Evolutionary conservation across 495 filamentous ascomycete genomes (phyloP).

Genomic region (Ascodesmis nigricans): DNA sequence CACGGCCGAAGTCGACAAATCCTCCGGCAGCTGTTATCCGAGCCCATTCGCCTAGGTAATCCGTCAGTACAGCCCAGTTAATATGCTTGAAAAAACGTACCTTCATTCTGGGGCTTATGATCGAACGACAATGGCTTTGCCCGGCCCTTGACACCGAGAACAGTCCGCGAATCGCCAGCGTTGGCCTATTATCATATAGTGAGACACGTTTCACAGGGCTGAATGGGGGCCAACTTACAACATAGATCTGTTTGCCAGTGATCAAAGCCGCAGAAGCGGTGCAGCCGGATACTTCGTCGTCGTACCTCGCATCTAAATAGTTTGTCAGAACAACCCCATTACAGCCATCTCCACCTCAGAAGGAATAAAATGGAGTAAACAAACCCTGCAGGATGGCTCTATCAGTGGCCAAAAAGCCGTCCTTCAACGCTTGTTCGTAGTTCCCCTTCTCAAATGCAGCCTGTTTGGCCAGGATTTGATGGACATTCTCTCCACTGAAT

Average conservation of each 20-base stretch:
- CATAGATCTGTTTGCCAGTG: constrained; percentile 76
- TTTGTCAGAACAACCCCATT: constrained; percentile 11
- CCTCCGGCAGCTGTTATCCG: constrained; percentile 87
- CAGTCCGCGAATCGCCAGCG: constrained; percentile 83
- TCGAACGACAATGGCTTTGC: constrained; percentile 94
- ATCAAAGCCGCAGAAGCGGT: constrained; percentile 82
- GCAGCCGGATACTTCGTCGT: constrained; percentile 94
- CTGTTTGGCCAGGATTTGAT: constrained; percentile 85
- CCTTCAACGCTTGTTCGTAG: constrained; percentile 88
- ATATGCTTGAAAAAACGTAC: constrained; percentile 29
- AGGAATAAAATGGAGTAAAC: constrained; percentile 9
- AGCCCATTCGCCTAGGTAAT: constrained; percentile 66
- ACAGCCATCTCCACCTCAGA: constrained; percentile 8
- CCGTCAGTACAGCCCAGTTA: constrained; percentile 5
- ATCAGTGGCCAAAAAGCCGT: constrained; percentile 91
- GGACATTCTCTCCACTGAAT: constrained; percentile 79
- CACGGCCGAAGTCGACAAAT: constrained; percentile 94
- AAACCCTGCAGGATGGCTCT: constrained; percentile 84
- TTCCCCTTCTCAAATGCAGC: constrained; percentile 76
- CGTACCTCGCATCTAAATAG: constrained; percentile 67
- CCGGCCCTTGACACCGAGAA: constrained; percentile 83
- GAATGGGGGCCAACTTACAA: constrained; percentile 37
- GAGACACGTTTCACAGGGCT: constrained; percentile 15
- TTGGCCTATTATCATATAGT: constrained; percentile 63
- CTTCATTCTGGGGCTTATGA: constrained; percentile 97